These are phyloP conservation scores for Grosmannia huntii DNA, from an alignment of 2,329 filamentous ascomycete species.

Conservation along the genomic window DNA sequence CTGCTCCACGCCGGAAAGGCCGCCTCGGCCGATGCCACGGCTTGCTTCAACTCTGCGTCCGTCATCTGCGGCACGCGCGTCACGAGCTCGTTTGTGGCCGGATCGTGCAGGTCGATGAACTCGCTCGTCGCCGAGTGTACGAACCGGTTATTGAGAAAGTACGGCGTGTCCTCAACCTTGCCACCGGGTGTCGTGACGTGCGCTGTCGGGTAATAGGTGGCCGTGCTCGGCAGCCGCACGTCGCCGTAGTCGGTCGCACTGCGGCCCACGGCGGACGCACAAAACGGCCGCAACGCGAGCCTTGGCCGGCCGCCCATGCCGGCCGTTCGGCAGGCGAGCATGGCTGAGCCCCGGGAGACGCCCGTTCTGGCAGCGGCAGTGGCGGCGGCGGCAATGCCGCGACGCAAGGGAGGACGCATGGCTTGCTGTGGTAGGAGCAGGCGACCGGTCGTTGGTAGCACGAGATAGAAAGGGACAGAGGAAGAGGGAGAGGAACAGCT, in stretches of 20 bases:
- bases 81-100: constrained; percentile 74
- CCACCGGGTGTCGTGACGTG: constrained; percentile 52
- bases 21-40: constrained; percentile 61
- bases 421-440: background rate
- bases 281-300: background rate
- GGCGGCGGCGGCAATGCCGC: constrained; percentile 23
- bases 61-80: constrained; percentile 76
- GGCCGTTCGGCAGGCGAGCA: constrained; percentile 7
- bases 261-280: constrained; percentile 37
- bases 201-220: constrained; percentile 52
- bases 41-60: constrained; percentile 60
- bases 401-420: constrained; percentile 35
- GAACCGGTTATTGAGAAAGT: constrained; percentile 75
- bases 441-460: background rate
- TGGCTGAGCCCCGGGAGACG: background rate
- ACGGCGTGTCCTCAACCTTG: constrained; percentile 57
- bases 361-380: constrained; percentile 11
- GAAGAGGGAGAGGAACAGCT: background rate
- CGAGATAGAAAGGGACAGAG: background rate
- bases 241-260: constrained; percentile 24
- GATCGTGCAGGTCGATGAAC: constrained; percentile 72
- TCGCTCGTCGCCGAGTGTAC: constrained; percentile 51
- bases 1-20: constrained; percentile 63
- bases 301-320: background rate
- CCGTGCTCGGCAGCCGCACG: constrained; percentile 33